Conservation (phyloP, 2,329 filamentous ascomycete species). For the Hansfordia pulvinata region DNA sequence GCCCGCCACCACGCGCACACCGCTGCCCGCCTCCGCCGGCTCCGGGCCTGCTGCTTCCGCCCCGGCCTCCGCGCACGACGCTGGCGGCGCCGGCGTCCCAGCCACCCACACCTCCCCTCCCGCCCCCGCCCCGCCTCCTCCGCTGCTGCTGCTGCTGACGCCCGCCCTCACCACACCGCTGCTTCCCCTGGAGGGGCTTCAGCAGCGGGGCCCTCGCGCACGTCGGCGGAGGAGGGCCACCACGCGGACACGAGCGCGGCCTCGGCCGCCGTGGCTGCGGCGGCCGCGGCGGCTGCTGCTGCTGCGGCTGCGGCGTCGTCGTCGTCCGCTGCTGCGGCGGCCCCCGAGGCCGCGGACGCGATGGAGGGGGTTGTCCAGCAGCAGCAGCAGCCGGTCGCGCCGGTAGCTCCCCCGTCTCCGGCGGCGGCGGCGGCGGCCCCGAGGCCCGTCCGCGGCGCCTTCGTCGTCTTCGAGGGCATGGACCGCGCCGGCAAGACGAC, state of each 20-base stretch:
- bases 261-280: slow-evolving; percentile 1
- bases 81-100: background rate
- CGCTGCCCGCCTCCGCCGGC: too few relatives aligned
- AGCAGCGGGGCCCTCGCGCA: slow-evolving; percentile 2
- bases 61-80: slow-evolving; percentile 1
- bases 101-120: slow-evolving; percentile 1
- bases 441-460: slow-evolving; percentile 41
- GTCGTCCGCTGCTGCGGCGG: slow-evolving; percentile 1
- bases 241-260: too few relatives aligned
- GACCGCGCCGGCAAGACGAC: slow-evolving; percentile 89
- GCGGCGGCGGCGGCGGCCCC: background rate
- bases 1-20: too few relatives aligned
- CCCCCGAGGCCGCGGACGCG: slow-evolving; percentile 1
- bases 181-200: too few relatives aligned
- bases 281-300: background rate
- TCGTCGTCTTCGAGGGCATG: slow-evolving; percentile 78
- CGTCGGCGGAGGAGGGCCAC: too few relatives aligned
- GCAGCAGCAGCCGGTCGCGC: background rate
- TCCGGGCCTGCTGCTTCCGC: too few relatives aligned
- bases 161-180: slow-evolving; percentile 2
- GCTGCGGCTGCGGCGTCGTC: background rate
- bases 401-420: background rate
- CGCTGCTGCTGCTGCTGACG: slow-evolving; percentile 3
- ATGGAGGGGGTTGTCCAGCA: slow-evolving; percentile 9
- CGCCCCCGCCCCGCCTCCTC: background rate